Evolutionary conservation across 1,284 basidiomycete species (phyloP), one percentile per base, ranked within the genome.

Genomic region (Ceratobasidium sp.): DNA sequence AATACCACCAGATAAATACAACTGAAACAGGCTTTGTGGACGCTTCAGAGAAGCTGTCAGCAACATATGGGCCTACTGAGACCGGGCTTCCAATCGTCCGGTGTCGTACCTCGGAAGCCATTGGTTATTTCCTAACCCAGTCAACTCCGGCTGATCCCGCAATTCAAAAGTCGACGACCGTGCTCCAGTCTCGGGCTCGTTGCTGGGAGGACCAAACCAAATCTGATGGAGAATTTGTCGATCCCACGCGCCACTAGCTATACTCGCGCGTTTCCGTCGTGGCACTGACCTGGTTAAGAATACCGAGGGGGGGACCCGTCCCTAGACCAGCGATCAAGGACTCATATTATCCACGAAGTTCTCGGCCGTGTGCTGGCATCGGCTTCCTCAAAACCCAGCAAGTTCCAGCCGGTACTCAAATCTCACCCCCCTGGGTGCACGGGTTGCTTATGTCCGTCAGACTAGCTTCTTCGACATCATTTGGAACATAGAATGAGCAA

Each of bases 401-500:
- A 7, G 45, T 22, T 7, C 45, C 10, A 8, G 22, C 20, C 22
- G 20, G 10, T 6, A 17, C 38, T 40, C 38, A 8, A 40, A 40
- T 40, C 38, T 17, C 38, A 8, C 38, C 38, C 38, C 38, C 38
- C 38, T 40, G n/a, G n/a, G n/a, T 40, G 17, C 17, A 40, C 17
- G 7, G 38, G 38, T 17, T 40, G 38, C 38, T 7, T 7, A 40
- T 40, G 38, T 8, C 38, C 17, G 8, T 17, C 17, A 17, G 38
- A 40, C 8, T 40, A n/a, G 45, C 45, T 49, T 49, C 45, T 49
- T 49, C 45, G 45, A 20, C 29, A 40, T 8, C n/a, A n/a, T n/a
- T n/a, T n/a, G 17, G 25, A 58, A 20, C 25, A 43, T 27, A 65
- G 27, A 25, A 65, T 65, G 62, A 20, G 31, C 25, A 22, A 20